These are phyloP conservation scores for Plicaturopsis crispa DNA, from an alignment of 768 basidiomycete species.

Conservation along the genomic window DNA sequence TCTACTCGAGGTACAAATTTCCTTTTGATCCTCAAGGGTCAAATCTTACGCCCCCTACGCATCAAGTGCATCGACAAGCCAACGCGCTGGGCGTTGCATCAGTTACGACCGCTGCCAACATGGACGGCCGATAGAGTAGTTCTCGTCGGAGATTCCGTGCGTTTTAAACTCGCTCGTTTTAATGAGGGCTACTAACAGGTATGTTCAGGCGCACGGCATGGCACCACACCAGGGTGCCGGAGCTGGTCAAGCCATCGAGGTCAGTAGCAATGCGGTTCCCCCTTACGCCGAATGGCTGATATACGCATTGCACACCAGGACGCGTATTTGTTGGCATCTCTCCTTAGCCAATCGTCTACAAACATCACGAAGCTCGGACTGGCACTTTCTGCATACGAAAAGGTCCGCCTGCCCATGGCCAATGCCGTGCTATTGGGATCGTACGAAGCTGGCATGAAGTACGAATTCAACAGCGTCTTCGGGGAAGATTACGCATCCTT, in stretches of 20 bases:
- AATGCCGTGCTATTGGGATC: not conserved
- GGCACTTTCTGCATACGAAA: slow-evolving; percentile 17
- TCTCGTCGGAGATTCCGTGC: slow-evolving; percentile 39
- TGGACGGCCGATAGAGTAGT: slow-evolving; percentile 30
- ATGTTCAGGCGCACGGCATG: slow-evolving; percentile 33
- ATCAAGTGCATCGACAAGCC: slow-evolving; percentile 26
- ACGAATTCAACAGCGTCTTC: not conserved
- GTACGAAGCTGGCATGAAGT: not conserved
- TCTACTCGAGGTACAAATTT: slow-evolving; percentile 32
- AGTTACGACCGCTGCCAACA: slow-evolving; percentile 25
- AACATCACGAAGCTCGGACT: slow-evolving; percentile 12
- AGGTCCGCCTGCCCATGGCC: slow-evolving; percentile 19
- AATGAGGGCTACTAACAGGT: not conserved
- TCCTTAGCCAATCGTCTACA: slow-evolving; percentile 25
- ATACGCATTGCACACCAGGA: slow-evolving; percentile 22
- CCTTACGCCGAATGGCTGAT: not conserved
- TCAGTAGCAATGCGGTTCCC: slow-evolving; percentile 4
- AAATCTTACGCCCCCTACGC: too few species aligned
- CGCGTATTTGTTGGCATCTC: slow-evolving; percentile 30
- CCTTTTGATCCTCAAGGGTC: too few species aligned
- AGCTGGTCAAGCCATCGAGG: slow-evolving; percentile 34
- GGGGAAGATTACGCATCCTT: not conserved
- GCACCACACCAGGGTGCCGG: slow-evolving; percentile 30
- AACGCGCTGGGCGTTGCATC: slow-evolving; percentile 34
- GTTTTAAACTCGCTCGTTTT: slow-evolving; percentile 1